A percentile compares a stretch with the other conserved stretches of the same genome.
phyloP scores from a whole-genome alignment of 148 eudicot species.

The Fagopyrum homotropicum region DNA sequence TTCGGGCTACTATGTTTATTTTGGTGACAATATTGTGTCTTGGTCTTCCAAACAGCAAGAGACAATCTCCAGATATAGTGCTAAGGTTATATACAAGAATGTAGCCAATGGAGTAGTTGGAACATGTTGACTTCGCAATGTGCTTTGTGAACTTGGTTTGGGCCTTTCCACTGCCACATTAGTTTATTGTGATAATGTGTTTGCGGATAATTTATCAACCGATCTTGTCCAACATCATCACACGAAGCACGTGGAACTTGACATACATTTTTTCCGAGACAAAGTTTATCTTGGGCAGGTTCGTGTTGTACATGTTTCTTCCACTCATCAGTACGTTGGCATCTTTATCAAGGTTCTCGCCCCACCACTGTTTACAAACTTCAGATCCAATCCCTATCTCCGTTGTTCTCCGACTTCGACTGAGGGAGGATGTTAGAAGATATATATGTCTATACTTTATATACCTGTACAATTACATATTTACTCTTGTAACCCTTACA shows the following conservation, averaged over 20 bases:
- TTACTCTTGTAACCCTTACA: background rate
- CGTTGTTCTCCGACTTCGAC: slow-evolving; percentile 2
- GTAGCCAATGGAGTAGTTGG: background rate
- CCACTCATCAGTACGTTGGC: background rate
- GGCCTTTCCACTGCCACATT: background rate
- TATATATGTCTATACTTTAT: too few relatives aligned
- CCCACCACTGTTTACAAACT: background rate
- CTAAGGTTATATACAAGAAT: background rate
- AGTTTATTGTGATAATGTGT: background rate
- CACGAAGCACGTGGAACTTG: background rate
- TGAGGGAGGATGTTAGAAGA: background rate
- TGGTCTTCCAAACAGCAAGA: background rate
- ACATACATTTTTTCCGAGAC: too few relatives aligned
- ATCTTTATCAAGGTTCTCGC: slow-evolving; percentile 2
- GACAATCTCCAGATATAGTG: background rate
- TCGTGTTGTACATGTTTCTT: too few relatives aligned
- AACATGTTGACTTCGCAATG: background rate
- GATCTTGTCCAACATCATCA: background rate
- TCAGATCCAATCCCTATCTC: background rate
- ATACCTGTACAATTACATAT: too few relatives aligned
- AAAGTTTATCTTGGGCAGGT: too few relatives aligned
- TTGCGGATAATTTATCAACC: background rate
- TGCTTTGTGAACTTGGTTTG: background rate
- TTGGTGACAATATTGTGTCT: background rate
- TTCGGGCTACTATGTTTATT: background rate